Base-by-base conservation (phyloP, 116 monocot genomes). In the Cymodocea nodosa region DNA sequence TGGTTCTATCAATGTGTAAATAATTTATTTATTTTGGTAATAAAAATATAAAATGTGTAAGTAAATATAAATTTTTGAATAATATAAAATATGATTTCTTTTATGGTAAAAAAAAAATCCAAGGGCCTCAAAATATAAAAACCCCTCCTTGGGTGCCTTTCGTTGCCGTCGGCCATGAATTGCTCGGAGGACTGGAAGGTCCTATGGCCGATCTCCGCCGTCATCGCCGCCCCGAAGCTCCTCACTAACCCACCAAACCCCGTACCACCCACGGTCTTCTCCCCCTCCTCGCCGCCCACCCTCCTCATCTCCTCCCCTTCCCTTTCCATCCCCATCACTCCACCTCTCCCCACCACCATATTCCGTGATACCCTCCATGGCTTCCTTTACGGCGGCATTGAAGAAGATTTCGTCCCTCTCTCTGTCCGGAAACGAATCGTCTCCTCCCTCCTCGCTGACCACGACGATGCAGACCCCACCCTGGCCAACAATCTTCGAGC, bases 181-280 rank as follows among this genome's bases (percentile, higher is more conserved):
- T 80, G 84, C 75, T 83, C 88, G 20, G 75, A 76, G 36, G 60
- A 77, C 0, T 98, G 88, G 85, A 79, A 77, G 10, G 75, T 78
- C 3, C 69, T 78, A 9, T 98, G 83, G 75, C 72, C 95, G 10
- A 56, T 82, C 74, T 35, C 73, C 70, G 36, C 79, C 74, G 62
- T 76, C 66, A 70, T 81, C 67, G 30, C 87, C 64, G 79, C 85
- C 30, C 81, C 85, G 0, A 67, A 40, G 40, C 83, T 78, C 75
- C 39, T 77, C 73, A 10, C 61, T 6, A 13, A 14, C 40, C 25
- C 72, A 2, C 12, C 64, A 15, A 20, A 66, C 35, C 63, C 74
- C 71, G 35, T 11, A 50, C 51, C 74, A 40, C 63, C 75, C 35
- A 25, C 70, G 23, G 15, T 52, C 60, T 63, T 72, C 65, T 39